Conservation (phyloP, 2,329 filamentous ascomycete species). For the Penicillium fuscoglaucum region DNA sequence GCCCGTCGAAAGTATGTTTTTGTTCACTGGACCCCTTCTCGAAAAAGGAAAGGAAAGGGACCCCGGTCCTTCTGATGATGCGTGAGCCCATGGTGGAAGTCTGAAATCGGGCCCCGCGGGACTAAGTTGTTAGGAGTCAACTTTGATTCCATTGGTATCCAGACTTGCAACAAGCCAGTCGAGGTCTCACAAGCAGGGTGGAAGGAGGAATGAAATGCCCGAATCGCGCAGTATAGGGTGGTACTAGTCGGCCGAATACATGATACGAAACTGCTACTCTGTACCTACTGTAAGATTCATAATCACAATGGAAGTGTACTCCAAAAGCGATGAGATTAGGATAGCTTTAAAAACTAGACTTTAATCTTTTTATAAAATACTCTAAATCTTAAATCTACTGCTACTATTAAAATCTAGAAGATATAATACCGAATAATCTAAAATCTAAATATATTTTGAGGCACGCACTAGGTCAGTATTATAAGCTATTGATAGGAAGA, state of each 20-base stretch:
- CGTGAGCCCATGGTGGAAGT: not conserved
- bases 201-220: not conserved
- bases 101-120: not conserved
- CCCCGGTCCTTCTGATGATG: not conserved
- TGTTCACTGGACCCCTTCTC: not conserved
- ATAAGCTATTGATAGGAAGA: no score
- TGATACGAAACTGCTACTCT: not conserved
- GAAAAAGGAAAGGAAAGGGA: not conserved
- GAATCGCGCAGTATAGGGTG: not conserved
- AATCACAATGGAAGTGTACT: not conserved
- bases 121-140: no score
- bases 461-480: no score
- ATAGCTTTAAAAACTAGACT: no score
- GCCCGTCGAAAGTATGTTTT: not conserved
- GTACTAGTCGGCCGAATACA: not conserved
- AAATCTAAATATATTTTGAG: no score
- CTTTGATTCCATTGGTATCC: no score
- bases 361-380: no score
- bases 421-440: no score
- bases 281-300: not conserved
- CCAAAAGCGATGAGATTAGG: not conserved
- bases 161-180: no score
- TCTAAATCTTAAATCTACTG: no score
- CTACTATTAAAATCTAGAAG: no score
- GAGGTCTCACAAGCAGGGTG: not conserved